Evolutionary conservation across 495 filamentous ascomycete genomes (phyloP).

Genomic region (Penicillium parvum): DNA sequence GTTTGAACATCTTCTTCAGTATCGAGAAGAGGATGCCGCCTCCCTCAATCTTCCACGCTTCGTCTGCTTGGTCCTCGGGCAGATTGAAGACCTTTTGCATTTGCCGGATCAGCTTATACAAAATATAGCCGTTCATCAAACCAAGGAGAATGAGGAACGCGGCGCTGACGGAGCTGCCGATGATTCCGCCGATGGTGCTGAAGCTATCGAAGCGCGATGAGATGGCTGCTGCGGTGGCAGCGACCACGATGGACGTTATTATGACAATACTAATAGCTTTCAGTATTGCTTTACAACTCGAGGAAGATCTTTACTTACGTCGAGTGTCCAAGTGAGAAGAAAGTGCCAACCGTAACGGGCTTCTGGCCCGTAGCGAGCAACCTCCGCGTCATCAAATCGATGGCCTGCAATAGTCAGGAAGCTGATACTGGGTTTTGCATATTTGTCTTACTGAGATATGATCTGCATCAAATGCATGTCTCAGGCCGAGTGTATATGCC

Average conservation of each 20-base stretch:
- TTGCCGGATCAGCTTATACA: constrained; percentile 67
- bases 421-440: not conserved
- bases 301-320: constrained; percentile 44
- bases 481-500: constrained; percentile 82
- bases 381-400: constrained; percentile 91
- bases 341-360: constrained; percentile 93
- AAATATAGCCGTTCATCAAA: constrained; percentile 78
- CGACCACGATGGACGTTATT: constrained; percentile 85
- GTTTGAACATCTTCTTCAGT: constrained; percentile 70
- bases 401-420: constrained; percentile 50
- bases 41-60: constrained; percentile 66
- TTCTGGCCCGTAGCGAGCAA: constrained; percentile 82
- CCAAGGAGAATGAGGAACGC: constrained; percentile 78
- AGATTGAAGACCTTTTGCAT: constrained; percentile 55
- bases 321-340: constrained; percentile 89
- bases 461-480: constrained; percentile 94
- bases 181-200: constrained; percentile 76
- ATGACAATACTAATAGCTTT: constrained; percentile 63
- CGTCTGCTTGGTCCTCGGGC: constrained; percentile 50
- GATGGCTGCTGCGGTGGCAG: constrained; percentile 80
- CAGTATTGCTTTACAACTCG: not conserved
- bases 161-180: constrained; percentile 74
- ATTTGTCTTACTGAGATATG: constrained; percentile 68
- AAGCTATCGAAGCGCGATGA: constrained; percentile 75
- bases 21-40: constrained; percentile 68